phyloP scores from a whole-genome alignment of 768 basidiomycete genomes.

The Leccinum imitatum region DNA sequence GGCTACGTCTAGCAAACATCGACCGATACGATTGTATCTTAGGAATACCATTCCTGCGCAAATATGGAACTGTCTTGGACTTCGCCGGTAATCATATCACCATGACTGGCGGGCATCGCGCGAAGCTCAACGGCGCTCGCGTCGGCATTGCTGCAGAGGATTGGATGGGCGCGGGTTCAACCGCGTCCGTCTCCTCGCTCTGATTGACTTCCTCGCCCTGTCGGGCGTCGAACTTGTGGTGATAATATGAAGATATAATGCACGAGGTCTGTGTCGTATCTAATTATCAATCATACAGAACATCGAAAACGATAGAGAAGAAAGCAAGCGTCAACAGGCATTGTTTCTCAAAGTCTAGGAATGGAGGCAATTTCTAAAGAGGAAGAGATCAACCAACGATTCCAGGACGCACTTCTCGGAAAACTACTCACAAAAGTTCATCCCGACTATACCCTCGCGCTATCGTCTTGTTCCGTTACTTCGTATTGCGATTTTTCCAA shows the following conservation, averaged over 20 bases:
- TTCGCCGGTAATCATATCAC: too few relatives aligned
- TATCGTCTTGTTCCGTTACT: neutral
- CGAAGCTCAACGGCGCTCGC: too few relatives aligned
- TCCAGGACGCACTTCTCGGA: neutral
- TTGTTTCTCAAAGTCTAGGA: neutral
- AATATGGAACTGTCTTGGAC: too few relatives aligned
- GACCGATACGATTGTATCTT: too few relatives aligned
- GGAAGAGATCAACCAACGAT: neutral
- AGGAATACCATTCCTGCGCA: too few relatives aligned
- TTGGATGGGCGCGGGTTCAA: too few relatives aligned
- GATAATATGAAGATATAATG: neutral
- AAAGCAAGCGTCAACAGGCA: neutral
- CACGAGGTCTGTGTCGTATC: neutral
- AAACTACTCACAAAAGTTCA: neutral
- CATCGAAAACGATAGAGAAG: neutral
- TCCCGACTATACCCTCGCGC: neutral
- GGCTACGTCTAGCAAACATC: too few relatives aligned
- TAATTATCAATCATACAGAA: neutral
- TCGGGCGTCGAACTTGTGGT: too few relatives aligned
- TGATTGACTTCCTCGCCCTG: too few relatives aligned
- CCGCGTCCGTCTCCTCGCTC: too few relatives aligned
- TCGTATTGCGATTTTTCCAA: constrained; percentile 10
- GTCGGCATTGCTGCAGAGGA: too few relatives aligned
- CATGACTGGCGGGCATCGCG: too few relatives aligned
- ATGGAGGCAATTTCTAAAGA: neutral